Evolutionary conservation across 495 filamentous ascomycete genomes (phyloP), one percentile per base, ranked within the genome.

Genomic region (Talaromyces stipitatus): DNA sequence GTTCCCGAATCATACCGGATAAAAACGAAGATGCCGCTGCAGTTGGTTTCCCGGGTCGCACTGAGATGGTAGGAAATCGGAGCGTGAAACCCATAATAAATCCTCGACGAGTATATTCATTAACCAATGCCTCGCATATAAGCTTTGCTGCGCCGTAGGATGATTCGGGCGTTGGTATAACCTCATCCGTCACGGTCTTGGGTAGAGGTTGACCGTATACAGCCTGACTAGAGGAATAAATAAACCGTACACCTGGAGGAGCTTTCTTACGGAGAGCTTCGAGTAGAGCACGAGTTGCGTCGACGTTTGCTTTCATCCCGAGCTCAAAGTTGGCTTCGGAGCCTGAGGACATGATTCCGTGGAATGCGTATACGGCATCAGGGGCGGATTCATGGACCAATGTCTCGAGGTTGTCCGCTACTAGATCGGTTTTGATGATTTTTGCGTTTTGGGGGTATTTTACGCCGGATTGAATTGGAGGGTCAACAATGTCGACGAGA

Each of bases 291-390:
- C 81, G 78, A 10, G 86, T 84, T 16, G 83, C 83, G 62, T 89
- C 79, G 28, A 91, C 73, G 70, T 91, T 91, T 32, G 89, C 86
- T 36, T 66, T 68, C 67, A 88, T 80, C 22, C 85, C 86, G 7
- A 87, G 76, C 27, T 88, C 85, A 65, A 86, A 85, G 69, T 91
- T 77, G 55, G 81, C 81, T 69, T 91, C 88, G 28, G 82, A 80
- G 26, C 85, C 85, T 12, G 83, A 81, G 5, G 84, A 88, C 88
- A 91, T 90, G 72, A 91, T 88, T 50, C 88, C 88, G 74, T 91
- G 88, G 74, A 91, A 85, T 62, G 88, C 72, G 71, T 86, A 90
- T 64, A 87, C 78, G 28, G 82, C 85, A 59, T 82, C 75, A 0
- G 89, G 71, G 10, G 75, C 78, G 10, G 67, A 63, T 14, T 70